Conservation (phyloP, 2,329 filamentous ascomycete species). For the Arthroderma sp. region DNA sequence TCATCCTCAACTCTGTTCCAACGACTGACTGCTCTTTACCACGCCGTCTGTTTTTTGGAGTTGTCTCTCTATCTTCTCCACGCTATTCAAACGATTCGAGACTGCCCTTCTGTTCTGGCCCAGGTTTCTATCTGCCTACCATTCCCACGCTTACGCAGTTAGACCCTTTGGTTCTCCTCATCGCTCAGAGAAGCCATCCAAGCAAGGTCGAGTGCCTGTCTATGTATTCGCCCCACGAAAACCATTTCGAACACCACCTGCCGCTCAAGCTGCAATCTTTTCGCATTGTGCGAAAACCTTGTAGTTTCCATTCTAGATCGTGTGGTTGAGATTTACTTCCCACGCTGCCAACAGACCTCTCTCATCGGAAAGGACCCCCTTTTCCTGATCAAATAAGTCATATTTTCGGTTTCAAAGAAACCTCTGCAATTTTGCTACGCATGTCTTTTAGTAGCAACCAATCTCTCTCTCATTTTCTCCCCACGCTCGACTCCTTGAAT, state of each 20-base stretch:
- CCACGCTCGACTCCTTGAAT: conserved; percentile 16
- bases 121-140: neutral
- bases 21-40: neutral
- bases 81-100: neutral
- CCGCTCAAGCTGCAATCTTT: conserved; percentile 93
- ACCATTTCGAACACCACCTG: conserved; percentile 87
- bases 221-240: conserved; percentile 98
- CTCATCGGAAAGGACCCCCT: conserved; percentile 12
- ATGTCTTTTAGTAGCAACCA: conserved; percentile 46
- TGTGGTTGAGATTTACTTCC: conserved; percentile 61
- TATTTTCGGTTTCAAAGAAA: too few species aligned
- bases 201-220: conserved; percentile 45
- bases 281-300: conserved; percentile 89
- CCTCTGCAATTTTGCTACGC: conserved; percentile 25
- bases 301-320: conserved; percentile 76
- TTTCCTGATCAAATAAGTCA: conserved; percentile 4
- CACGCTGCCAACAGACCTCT: conserved; percentile 15
- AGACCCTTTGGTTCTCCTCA: conserved; percentile 15
- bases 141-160: neutral
- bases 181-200: conserved; percentile 24
- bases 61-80: neutral
- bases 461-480: conserved; percentile 30
- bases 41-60: neutral
- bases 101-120: neutral
- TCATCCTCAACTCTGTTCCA: neutral